Evolutionary conservation across 1,284 basidiomycete species (phyloP).

Genomic region (Leccinum pachyderme): DNA sequence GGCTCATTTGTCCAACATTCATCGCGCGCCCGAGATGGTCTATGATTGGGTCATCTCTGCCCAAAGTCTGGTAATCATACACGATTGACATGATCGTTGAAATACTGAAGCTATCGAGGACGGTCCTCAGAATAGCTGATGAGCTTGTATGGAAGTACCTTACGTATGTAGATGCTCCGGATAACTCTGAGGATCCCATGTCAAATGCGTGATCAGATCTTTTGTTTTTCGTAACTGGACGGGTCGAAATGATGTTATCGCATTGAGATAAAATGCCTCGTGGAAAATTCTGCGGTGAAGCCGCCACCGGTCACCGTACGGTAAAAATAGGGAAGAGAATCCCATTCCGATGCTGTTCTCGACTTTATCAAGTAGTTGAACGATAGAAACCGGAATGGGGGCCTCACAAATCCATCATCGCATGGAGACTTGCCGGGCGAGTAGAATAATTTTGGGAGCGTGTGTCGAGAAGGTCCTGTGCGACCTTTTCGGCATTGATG

Average conservation of each 20-base stretch:
- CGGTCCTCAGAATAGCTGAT: background rate
- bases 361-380: background rate
- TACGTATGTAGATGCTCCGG: slow-evolving; percentile 6
- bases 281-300: no score
- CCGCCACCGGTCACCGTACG: no score
- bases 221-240: no score
- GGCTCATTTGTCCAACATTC: slow-evolving; percentile 10
- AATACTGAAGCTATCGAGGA: slow-evolving; percentile 16
- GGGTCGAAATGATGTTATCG: no score
- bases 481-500: background rate
- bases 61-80: slow-evolving; percentile 9
- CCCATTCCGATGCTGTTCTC: background rate
- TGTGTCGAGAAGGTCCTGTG: slow-evolving; percentile 20
- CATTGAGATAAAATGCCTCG: no score
- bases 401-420: slow-evolving; percentile 6
- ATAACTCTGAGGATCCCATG: background rate
- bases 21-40: slow-evolving; percentile 12
- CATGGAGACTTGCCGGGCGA: slow-evolving; percentile 17
- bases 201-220: background rate
- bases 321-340: background rate
- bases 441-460: slow-evolving; percentile 25
- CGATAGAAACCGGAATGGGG: background rate
- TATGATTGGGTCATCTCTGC: slow-evolving; percentile 20
- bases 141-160: background rate
- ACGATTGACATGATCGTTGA: slow-evolving; percentile 15